phyloP scores from a whole-genome alignment of 2,329 filamentous ascomycete genomes.

The Dactylella cylindrospora region DNA sequence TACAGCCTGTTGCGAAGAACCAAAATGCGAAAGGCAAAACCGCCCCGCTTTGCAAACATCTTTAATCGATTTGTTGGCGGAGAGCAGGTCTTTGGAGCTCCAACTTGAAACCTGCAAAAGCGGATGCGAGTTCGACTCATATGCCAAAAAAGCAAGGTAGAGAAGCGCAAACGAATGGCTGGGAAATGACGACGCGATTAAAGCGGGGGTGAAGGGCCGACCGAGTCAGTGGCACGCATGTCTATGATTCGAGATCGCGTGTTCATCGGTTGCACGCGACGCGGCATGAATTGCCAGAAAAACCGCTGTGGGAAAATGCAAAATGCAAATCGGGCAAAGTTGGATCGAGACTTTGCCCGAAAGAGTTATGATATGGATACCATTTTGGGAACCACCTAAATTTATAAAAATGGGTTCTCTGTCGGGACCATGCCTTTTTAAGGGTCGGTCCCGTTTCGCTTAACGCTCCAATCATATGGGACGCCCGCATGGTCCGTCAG shows the following conservation, averaged over 20 bases:
- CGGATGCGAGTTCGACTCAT: slow-evolving; percentile 30
- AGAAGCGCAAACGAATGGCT: slow-evolving; percentile 21
- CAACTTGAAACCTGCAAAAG: slow-evolving; percentile 7
- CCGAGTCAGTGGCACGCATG: slow-evolving; percentile 10
- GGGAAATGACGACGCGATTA: slow-evolving; percentile 21
- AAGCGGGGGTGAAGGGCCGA: slow-evolving; percentile 2
- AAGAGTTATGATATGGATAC: slow-evolving; percentile 13
- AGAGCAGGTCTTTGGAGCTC: slow-evolving; percentile 31
- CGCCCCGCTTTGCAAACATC: slow-evolving; percentile 6
- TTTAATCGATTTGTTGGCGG: slow-evolving; percentile 20
- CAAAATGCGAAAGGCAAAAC: slow-evolving; percentile 12
- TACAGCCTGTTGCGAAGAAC: slow-evolving; percentile 19
- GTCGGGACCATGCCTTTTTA: slow-evolving; percentile 29
- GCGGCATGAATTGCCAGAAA: no score
- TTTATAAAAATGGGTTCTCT: no score
- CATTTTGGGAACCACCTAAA: slow-evolving; percentile 35
- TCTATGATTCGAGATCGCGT: slow-evolving; percentile 25
- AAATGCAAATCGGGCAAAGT: background rate
- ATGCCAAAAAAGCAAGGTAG: slow-evolving; percentile 36
- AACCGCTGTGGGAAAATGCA: no score
- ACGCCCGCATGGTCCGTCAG: slow-evolving; percentile 27
- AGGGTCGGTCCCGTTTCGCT: slow-evolving; percentile 42
- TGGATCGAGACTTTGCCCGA: slow-evolving; percentile 1
- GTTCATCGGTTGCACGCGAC: slow-evolving; percentile 25
- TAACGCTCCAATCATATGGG: slow-evolving; percentile 44